Conservation (phyloP, 2,329 filamentous ascomycete species). For the Penicillium hesseltinei region DNA sequence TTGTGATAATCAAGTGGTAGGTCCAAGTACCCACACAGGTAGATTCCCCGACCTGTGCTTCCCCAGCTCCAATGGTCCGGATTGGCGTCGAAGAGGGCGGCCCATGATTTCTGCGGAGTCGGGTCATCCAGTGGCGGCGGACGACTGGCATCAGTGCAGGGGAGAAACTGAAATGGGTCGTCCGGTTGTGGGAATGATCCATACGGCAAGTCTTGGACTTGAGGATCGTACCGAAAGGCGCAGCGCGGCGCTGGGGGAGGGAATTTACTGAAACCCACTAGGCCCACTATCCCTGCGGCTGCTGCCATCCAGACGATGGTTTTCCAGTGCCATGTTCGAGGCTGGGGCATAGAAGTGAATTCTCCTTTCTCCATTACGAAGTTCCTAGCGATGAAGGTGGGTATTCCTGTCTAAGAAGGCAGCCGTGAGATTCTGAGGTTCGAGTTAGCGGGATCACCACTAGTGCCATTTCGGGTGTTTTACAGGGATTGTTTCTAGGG, state of each 20-base stretch:
- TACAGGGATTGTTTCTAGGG: constrained; percentile 18
- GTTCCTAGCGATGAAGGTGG: not conserved
- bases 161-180: constrained; percentile 17
- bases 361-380: not conserved
- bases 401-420: not conserved
- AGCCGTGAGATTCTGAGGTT: not conserved
- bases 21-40: constrained; percentile 19
- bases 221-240: not conserved
- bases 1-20: constrained; percentile 19
- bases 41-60: constrained; percentile 12
- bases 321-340: not conserved
- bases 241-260: not conserved
- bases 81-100: constrained; percentile 9
- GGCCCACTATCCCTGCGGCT: not conserved
- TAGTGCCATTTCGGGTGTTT: not conserved
- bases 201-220: not conserved
- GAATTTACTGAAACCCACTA: not conserved
- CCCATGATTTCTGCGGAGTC: constrained; percentile 13
- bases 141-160: constrained; percentile 15
- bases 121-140: constrained; percentile 11
- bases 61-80: constrained; percentile 18
- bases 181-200: constrained; percentile 6
- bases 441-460: not conserved
- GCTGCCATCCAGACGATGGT: not conserved
- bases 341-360: no score